phyloP scores from a whole-genome alignment of 148 eudicot species.

The Persicaria maculosa region DNA sequence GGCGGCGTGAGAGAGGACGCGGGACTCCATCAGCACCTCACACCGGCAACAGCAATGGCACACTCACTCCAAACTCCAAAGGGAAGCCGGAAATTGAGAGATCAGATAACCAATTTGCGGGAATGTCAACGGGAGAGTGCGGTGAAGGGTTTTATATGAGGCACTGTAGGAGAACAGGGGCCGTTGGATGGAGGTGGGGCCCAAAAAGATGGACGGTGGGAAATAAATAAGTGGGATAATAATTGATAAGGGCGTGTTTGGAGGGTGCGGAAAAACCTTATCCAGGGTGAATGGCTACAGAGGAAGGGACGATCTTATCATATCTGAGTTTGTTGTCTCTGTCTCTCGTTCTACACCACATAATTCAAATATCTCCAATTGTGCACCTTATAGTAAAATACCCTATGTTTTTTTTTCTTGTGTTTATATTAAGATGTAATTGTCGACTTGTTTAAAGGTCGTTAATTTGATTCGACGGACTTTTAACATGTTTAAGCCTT shows the following conservation, averaged over 20 bases:
- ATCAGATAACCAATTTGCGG: not conserved
- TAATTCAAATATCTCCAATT: not conserved
- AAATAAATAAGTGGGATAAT: not conserved
- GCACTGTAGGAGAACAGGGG: not conserved
- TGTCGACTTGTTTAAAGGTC: too few relatives aligned
- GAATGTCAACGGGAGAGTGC: slow-evolving; percentile 1
- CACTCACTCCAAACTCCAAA: too few relatives aligned
- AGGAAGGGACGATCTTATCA: not conserved
- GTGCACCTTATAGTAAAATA: not conserved
- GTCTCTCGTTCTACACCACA: slow-evolving; percentile 4
- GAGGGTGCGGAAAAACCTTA: slow-evolving; percentile 11
- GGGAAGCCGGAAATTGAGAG: not conserved
- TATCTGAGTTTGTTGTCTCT: not conserved
- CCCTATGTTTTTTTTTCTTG: too few relatives aligned
- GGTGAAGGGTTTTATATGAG: not conserved
- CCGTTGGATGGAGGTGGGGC: not conserved
- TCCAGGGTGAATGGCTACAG: slow-evolving; percentile 12
- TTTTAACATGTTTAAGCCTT: too few relatives aligned
- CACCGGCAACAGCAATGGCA: not conserved
- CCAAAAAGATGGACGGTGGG: not conserved
- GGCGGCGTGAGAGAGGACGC: slow-evolving; percentile 60
- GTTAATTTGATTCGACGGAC: too few relatives aligned
- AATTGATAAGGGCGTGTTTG: slow-evolving; percentile 12
- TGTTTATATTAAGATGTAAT: too few relatives aligned
- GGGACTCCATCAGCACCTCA: slow-evolving; percentile 55